Evolutionary conservation across 1,284 basidiomycete species (phyloP).

Genomic region (Leccinum pachyderme): DNA sequence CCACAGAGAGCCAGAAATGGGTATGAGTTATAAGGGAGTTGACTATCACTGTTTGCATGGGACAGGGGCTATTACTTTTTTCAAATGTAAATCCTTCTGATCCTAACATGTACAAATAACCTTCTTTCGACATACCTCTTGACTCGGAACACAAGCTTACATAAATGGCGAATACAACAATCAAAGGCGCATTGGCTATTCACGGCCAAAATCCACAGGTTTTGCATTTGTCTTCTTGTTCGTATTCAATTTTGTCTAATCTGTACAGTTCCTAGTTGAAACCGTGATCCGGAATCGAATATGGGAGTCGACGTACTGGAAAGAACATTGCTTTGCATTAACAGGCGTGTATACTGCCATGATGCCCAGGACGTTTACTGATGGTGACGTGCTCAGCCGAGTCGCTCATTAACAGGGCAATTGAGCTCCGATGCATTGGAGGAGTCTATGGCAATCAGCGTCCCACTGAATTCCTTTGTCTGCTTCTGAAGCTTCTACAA

Average conservation of each 20-base stretch:
- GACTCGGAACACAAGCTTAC: not conserved
- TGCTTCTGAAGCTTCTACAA: slow-evolving; percentile 92
- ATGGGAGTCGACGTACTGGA: slow-evolving; percentile 96
- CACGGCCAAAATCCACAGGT: slow-evolving; percentile 96
- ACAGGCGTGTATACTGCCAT: slow-evolving; percentile 55
- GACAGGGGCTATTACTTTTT: not conserved
- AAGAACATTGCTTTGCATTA: slow-evolving; percentile 92
- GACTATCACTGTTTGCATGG: too few species aligned
- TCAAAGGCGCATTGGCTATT: slow-evolving; percentile 77
- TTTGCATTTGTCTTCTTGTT: slow-evolving; percentile 12
- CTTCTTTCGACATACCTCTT: too few species aligned
- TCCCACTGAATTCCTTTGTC: slow-evolving; percentile 88
- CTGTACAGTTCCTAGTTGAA: slow-evolving; percentile 85
- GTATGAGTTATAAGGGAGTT: too few species aligned
- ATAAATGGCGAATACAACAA: slow-evolving; percentile 93
- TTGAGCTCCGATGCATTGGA: slow-evolving; percentile 81
- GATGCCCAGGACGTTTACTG: not conserved
- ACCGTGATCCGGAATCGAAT: slow-evolving; percentile 95
- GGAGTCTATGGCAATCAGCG: slow-evolving; percentile 93
- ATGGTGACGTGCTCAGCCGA: slow-evolving; percentile 58
- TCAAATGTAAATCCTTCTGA: slow-evolving; percentile 7
- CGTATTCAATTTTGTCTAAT: slow-evolving; percentile 27
- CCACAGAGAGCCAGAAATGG: too few species aligned
- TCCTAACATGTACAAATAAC: slow-evolving; percentile 26
- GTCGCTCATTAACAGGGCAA: slow-evolving; percentile 89